These are phyloP conservation scores for Acacia acuminata DNA, from an alignment of 306 rosid genomes.

Conservation along the genomic window DNA sequence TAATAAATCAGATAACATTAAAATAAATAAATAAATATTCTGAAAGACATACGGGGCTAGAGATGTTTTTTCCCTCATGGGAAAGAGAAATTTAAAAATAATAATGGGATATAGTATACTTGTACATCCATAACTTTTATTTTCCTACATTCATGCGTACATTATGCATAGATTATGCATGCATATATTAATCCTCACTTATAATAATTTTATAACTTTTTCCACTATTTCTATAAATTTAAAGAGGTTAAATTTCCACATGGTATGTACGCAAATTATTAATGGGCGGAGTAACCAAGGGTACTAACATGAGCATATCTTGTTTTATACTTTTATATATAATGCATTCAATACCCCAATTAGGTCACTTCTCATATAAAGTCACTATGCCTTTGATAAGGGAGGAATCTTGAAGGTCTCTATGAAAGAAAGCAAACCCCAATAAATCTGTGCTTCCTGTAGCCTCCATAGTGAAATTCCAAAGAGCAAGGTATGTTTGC, in stretches of 20 bases:
- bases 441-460: constrained; percentile 31
- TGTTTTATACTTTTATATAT: too few species aligned
- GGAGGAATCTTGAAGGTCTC: constrained; percentile 42
- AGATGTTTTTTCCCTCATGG: background rate
- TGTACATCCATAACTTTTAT: background rate
- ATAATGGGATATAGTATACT: background rate
- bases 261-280: constrained; percentile 26
- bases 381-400: background rate
- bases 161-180: too few species aligned
- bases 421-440: constrained; percentile 32
- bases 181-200: background rate
- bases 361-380: constrained; percentile 35
- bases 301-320: constrained; percentile 15
- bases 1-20: background rate
- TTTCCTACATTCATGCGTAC: too few species aligned
- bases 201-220: background rate
- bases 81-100: background rate
- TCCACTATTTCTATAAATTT: background rate
- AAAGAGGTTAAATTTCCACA: background rate
- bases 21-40: background rate
- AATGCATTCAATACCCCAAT: constrained; percentile 1
- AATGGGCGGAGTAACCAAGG: constrained; percentile 26
- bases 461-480: constrained; percentile 26
- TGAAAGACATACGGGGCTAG: background rate
- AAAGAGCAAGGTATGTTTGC: constrained; percentile 50